Conservation (phyloP, 768 basidiomycete species). For the Russula abietina region DNA sequence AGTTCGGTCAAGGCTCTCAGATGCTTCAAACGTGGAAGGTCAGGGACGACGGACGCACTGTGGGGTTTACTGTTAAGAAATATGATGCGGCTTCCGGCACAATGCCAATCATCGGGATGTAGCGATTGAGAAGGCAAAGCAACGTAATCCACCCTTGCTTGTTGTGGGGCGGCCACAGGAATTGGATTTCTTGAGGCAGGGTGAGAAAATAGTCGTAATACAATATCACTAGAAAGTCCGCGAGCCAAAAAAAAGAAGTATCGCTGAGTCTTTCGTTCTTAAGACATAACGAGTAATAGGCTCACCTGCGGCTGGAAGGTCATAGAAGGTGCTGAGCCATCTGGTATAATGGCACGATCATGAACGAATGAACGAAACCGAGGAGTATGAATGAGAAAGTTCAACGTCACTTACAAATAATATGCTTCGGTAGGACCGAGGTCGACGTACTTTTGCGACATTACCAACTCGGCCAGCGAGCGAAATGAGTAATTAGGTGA, state of each 20-base stretch:
- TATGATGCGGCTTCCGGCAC: constrained; percentile 26
- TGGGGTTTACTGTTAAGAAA: constrained; percentile 3
- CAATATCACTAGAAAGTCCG: constrained; percentile 25
- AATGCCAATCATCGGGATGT: constrained; percentile 39
- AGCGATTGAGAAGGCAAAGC: constrained; percentile 48
- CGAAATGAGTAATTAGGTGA: neutral
- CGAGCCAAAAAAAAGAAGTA: neutral
- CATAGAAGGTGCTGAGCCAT: neutral
- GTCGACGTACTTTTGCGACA: constrained; percentile 4
- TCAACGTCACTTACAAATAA: neutral
- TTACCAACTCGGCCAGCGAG: neutral
- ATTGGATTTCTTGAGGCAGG: constrained; percentile 34
- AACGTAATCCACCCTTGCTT: constrained; percentile 37
- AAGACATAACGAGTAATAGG: neutral
- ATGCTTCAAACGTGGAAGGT: neutral
- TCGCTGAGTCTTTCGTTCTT: neutral
- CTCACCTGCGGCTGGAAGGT: constrained; percentile 9
- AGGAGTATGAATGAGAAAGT: neutral
- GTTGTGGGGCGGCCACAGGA: constrained; percentile 38
- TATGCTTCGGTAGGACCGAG: neutral
- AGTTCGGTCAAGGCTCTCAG: neutral
- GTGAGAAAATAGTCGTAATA: constrained; percentile 32
- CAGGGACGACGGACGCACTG: constrained; percentile 2
- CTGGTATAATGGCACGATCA: neutral
- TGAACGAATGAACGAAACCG: neutral